phyloP scores from a whole-genome alignment of 2,329 filamentous ascomycete species.

The Amylocarpus encephaloides region DNA sequence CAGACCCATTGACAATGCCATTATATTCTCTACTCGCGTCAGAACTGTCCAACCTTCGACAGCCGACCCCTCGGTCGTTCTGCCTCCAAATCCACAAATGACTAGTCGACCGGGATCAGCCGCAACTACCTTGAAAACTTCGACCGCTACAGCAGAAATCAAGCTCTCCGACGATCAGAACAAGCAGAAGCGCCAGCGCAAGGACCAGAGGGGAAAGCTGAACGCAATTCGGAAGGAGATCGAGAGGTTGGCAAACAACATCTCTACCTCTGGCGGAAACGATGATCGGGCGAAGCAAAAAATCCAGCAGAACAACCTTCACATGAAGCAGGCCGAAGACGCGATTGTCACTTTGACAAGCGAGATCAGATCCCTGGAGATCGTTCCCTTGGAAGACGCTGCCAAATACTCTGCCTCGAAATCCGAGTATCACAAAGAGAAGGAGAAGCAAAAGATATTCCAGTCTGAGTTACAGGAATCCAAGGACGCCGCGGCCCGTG shows the following conservation, averaged over 20 bases:
- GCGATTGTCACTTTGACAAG: conserved; percentile 48
- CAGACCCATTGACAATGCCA: conserved; percentile 55
- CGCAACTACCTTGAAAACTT: conserved; percentile 68
- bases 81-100: conserved; percentile 44
- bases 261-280: conserved; percentile 62
- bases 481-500: conserved; percentile 56
- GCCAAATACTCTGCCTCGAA: conserved; percentile 48
- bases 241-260: conserved; percentile 58
- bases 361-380: conserved; percentile 59
- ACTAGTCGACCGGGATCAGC: conserved; percentile 69
- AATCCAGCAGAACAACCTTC: conserved; percentile 67
- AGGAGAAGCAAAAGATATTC: conserved; percentile 38
- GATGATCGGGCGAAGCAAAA: conserved; percentile 73
- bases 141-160: conserved; percentile 64
- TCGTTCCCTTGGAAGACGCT: conserved; percentile 55
- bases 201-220: conserved; percentile 66
- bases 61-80: conserved; percentile 28
- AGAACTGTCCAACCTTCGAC: conserved; percentile 31
- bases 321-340: conserved; percentile 59
- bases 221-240: conserved; percentile 67
- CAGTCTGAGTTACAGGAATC: conserved; percentile 50
- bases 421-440: conserved; percentile 46
- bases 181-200: conserved; percentile 63
- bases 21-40: conserved; percentile 67
- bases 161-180: conserved; percentile 64